These are phyloP conservation scores for Hypoxylon sp. DNA, from an alignment of 2,329 filamentous ascomycete genomes.

Conservation along the genomic window DNA sequence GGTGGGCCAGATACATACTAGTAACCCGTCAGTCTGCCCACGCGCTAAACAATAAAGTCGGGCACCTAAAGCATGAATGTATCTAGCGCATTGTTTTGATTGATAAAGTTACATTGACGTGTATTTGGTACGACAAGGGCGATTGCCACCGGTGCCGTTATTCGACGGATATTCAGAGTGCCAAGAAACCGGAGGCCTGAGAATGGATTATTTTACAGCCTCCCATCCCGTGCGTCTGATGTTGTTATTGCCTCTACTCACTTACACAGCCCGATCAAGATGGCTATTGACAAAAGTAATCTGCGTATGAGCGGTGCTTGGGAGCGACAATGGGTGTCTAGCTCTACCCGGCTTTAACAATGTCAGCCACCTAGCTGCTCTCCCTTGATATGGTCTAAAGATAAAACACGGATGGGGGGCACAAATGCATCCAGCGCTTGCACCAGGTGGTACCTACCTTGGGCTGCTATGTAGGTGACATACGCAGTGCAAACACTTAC, in stretches of 20 bases:
- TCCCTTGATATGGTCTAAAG: slow-evolving; percentile 19
- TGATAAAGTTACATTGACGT: slow-evolving; percentile 13
- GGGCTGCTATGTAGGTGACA: not conserved
- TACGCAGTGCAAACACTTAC: not conserved
- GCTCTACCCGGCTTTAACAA: slow-evolving; percentile 10
- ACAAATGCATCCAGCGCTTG: slow-evolving; percentile 20
- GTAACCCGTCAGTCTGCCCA: not conserved
- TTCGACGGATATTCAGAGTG: slow-evolving; percentile 13
- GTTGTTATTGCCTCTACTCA: not conserved
- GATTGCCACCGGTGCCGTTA: slow-evolving; percentile 3
- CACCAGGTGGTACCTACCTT: not conserved
- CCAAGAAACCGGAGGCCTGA: slow-evolving; percentile 28
- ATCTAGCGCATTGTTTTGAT: slow-evolving; percentile 7
- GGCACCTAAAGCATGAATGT: slow-evolving; percentile 14
- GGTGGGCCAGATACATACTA: slow-evolving; percentile 3
- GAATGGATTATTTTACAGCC: slow-evolving; percentile 28
- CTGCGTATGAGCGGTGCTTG: not conserved
- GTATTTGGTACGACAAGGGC: not conserved
- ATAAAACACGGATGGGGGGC: slow-evolving; percentile 37
- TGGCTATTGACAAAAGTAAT: not conserved
- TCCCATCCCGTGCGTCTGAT: not conserved
- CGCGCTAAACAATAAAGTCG: slow-evolving; percentile 19
- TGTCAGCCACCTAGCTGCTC: slow-evolving; percentile 15
- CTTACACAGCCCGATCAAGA: slow-evolving; percentile 11
- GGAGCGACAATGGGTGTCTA: slow-evolving; percentile 9